A percentile compares a stretch with the other conserved stretches of the same genome.
Evolutionary conservation across 2,329 filamentous ascomycete genomes (phyloP).

Genomic region (Fusarium sulawesiense): DNA sequence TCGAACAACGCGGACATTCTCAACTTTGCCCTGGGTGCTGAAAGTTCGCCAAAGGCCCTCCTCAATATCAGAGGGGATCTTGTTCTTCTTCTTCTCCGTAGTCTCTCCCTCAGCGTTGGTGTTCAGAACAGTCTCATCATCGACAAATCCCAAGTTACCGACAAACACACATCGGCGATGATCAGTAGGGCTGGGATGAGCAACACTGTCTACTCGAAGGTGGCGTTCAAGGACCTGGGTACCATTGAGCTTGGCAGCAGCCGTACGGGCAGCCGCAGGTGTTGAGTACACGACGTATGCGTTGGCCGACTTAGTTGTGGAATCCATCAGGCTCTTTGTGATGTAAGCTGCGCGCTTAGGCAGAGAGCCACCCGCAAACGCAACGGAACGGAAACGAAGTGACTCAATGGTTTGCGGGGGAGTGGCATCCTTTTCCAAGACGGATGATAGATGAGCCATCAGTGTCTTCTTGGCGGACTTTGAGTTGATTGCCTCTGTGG

Average conservation of each 20-base stretch:
- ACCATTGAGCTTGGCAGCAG: constrained; percentile 83
- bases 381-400: constrained; percentile 91
- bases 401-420: constrained; percentile 82
- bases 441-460: constrained; percentile 80
- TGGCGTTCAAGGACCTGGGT: constrained; percentile 86
- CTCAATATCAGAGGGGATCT: constrained; percentile 84
- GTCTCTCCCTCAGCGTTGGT: constrained; percentile 73
- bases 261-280: constrained; percentile 77
- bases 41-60: constrained; percentile 93
- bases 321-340: constrained; percentile 88
- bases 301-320: constrained; percentile 92
- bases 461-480: constrained; percentile 84
- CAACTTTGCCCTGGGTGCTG: constrained; percentile 79
- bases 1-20: constrained; percentile 91
- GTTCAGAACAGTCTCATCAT: constrained; percentile 81
- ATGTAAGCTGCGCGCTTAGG: constrained; percentile 96
- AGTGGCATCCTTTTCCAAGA: constrained; percentile 67
- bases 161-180: constrained; percentile 94
- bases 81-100: constrained; percentile 78
- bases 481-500: constrained; percentile 81
- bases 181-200: constrained; percentile 84
- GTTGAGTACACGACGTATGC: constrained; percentile 93
- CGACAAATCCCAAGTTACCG: constrained; percentile 95
- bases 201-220: constrained; percentile 88
- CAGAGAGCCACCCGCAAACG: constrained; percentile 79